Percentiles rank a stretch among this genome's conserved stretches.
phyloP scores from a whole-genome alignment of 1,139 yeast genomes.

The Pneumocystis jirovecii region DNA sequence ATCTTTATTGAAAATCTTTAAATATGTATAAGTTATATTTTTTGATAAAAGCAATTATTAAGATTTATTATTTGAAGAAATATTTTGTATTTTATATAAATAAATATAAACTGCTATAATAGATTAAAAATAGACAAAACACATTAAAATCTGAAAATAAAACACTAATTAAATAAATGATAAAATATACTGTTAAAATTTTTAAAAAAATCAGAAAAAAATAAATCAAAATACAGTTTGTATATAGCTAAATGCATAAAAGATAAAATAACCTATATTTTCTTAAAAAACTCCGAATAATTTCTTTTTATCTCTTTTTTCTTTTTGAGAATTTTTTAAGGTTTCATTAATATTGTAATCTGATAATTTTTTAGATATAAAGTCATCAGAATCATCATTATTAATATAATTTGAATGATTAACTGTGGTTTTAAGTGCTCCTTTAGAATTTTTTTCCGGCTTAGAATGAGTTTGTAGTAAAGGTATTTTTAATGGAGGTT shows the following conservation, averaged over 20 bases:
- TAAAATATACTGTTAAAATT: not conserved
- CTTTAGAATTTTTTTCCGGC: not conserved
- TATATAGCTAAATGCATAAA: not conserved
- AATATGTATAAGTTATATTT: no score
- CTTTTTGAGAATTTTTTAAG: not conserved
- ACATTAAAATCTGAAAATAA: not conserved
- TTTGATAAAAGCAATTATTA: no score
- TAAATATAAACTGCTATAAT: not conserved
- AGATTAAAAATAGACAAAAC: not conserved
- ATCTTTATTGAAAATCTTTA: no score
- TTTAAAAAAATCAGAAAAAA: not conserved
- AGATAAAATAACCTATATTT: not conserved
- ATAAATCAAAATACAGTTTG: not conserved
- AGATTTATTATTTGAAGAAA: not conserved
- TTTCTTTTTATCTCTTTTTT: not conserved
- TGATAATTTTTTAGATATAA: not conserved
- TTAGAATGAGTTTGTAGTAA: not conserved
- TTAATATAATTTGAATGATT: not conserved
- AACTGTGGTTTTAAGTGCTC: not conserved
- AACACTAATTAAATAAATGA: not conserved
- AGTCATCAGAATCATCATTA: not conserved
- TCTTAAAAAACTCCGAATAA: not conserved
- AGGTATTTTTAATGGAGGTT: slow-evolving; percentile 12
- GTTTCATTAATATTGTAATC: not conserved
- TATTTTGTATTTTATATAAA: not conserved